These are phyloP conservation scores for Tulasnella sp. DNA, from an alignment of 768 basidiomycete species.

Conservation along the genomic window DNA sequence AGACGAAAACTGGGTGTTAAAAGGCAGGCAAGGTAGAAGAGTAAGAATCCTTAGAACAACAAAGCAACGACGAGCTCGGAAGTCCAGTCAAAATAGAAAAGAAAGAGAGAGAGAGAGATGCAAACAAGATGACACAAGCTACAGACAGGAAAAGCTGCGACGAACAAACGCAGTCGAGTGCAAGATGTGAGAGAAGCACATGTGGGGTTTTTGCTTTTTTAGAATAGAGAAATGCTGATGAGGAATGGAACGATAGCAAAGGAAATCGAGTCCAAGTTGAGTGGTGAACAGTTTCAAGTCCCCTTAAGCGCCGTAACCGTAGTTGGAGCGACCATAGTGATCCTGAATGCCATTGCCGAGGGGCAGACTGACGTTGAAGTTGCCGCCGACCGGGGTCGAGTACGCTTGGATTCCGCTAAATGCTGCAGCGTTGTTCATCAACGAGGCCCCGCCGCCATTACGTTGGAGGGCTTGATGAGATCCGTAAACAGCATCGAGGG, in stretches of 20 bases:
- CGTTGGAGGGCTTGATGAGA: constrained; percentile 9
- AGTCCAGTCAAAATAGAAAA: not conserved
- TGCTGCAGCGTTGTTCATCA: constrained; percentile 16
- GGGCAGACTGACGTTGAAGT: not conserved
- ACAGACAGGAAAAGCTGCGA: not conserved
- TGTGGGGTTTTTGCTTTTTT: not conserved
- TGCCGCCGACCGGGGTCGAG: not conserved
- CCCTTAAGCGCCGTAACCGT: not conserved
- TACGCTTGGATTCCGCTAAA: not conserved
- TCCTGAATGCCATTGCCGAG: not conserved
- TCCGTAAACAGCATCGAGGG: not conserved
- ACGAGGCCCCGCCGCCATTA: not conserved
- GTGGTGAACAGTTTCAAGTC: not conserved
- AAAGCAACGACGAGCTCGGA: not conserved
- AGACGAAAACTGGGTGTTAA: not conserved
- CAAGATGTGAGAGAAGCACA: not conserved
- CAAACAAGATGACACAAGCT: not conserved
- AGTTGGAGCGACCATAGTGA: not conserved
- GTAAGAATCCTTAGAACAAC: not conserved
- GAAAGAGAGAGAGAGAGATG: not conserved
- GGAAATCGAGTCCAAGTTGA: not conserved
- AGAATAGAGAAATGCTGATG: not conserved
- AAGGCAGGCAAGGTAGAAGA: not conserved
- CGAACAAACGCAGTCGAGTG: not conserved
- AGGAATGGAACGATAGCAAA: not conserved